These are phyloP conservation scores for Curvularia spicifera DNA, from an alignment of 2,329 filamentous ascomycete species.

Conservation along the genomic window DNA sequence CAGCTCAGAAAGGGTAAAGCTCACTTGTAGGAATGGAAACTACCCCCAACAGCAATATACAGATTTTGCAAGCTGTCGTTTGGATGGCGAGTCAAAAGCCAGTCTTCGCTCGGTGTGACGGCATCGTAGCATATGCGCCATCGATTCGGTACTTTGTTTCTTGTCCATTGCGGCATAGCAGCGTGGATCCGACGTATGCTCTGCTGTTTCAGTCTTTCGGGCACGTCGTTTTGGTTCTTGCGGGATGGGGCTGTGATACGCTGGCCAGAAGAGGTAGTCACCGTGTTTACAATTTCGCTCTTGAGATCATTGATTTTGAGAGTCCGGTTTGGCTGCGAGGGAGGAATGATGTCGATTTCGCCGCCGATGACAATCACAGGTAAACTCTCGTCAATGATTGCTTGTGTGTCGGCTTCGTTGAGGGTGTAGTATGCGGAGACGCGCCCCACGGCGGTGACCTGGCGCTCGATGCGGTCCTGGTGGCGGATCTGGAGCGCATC, in stretches of 20 bases:
- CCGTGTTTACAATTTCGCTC: constrained; percentile 63
- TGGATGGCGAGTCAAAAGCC: constrained; percentile 62
- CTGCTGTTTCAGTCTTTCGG: constrained; percentile 53
- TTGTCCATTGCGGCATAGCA: constrained; percentile 44
- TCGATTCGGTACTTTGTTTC: constrained; percentile 46
- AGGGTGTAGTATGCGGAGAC: constrained; percentile 65
- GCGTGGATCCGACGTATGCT: constrained; percentile 39
- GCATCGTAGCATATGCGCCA: constrained; percentile 65
- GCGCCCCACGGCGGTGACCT: constrained; percentile 65
- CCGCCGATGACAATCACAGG: constrained; percentile 62
- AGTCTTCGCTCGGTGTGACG: constrained; percentile 67
- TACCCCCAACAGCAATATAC: constrained; percentile 67
- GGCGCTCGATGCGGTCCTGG: constrained; percentile 57
- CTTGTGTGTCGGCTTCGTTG: constrained; percentile 52
- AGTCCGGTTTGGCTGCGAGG: constrained; percentile 54
- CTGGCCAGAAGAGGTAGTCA: constrained; percentile 56
- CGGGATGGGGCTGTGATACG: constrained; percentile 61
- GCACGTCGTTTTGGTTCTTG: constrained; percentile 54
- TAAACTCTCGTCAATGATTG: constrained; percentile 56
- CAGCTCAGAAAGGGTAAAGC: background rate
- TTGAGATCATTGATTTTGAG: constrained; percentile 68
- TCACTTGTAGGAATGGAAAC: constrained; percentile 66
- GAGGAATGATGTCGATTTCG: constrained; percentile 57
- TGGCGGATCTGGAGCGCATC: constrained; percentile 53
- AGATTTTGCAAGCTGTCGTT: constrained; percentile 59